Percentiles rank a stretch among this genome's conserved stretches.
Conservation (phyloP, 2,329 filamentous ascomycete species). For the Colletotrichum sp. region DNA sequence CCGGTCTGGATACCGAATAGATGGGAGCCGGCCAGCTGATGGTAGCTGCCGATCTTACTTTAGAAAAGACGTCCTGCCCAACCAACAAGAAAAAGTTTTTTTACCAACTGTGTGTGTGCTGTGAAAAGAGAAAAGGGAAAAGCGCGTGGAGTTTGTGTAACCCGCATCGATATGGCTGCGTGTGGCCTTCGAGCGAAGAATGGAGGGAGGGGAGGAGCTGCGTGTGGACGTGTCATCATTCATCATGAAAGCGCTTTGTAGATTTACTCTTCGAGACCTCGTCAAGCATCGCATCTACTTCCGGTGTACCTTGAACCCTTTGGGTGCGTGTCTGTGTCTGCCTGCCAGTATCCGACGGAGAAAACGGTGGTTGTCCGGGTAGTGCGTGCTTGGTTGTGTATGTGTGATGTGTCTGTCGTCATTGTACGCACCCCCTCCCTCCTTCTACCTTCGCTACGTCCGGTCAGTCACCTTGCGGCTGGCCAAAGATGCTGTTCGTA, state of each 20-base stretch:
- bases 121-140: background rate
- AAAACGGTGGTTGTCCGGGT: background rate
- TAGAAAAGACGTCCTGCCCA: background rate
- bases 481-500: background rate
- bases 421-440: background rate
- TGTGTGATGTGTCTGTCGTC: background rate
- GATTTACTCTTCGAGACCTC: constrained; percentile 4
- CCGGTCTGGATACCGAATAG: constrained; percentile 67
- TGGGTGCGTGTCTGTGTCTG: background rate
- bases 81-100: background rate
- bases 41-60: background rate
- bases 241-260: background rate
- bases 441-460: background rate
- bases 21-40: constrained; percentile 2
- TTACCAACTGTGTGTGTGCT: background rate
- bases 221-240: background rate
- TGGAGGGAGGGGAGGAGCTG: background rate
- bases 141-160: background rate
- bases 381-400: background rate
- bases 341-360: background rate
- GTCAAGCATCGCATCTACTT: background rate
- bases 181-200: background rate
- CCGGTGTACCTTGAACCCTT: background rate
- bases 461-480: background rate
- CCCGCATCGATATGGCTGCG: background rate